Conservation (phyloP, 2,329 filamentous ascomycete species). For the Aureobasidium sp. region DNA sequence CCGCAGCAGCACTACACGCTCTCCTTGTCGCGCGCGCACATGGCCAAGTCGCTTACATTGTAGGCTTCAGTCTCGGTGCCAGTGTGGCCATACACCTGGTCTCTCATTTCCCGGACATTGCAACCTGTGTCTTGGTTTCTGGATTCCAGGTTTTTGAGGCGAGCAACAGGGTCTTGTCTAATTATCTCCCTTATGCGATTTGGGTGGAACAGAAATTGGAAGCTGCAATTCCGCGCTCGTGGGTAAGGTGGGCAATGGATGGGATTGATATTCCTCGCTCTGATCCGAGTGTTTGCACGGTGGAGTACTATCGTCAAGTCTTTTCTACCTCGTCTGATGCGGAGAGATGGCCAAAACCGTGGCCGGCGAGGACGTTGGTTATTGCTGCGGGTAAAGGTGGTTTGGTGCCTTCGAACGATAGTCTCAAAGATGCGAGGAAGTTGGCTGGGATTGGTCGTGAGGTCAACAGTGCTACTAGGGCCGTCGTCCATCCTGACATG, state of each 20-base stretch:
- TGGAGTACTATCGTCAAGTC: neutral
- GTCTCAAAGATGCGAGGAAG: neutral
- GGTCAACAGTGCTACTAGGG: neutral
- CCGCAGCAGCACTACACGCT: neutral
- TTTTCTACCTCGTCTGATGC: neutral
- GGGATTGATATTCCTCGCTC: neutral
- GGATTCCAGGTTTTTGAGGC: neutral
- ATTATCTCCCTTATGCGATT: neutral
- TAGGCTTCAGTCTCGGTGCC: constrained; percentile 7
- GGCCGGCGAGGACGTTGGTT: neutral
- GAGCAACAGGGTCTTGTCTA: neutral
- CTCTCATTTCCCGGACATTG: neutral
- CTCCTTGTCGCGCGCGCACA: neutral
- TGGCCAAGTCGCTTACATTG: neutral
- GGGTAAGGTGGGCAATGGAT: neutral
- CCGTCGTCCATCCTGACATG: neutral
- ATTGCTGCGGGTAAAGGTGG: neutral
- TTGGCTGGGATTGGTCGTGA: neutral
- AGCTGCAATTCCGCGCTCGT: neutral
- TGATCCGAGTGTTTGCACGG: neutral
- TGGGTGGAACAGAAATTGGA: neutral
- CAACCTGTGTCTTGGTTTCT: neutral
- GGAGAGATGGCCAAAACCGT: neutral
- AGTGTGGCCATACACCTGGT: neutral
- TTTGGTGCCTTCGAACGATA: neutral